phyloP scores from a whole-genome alignment of 805 yeast genomes.

The Lipomyces japonicus region DNA sequence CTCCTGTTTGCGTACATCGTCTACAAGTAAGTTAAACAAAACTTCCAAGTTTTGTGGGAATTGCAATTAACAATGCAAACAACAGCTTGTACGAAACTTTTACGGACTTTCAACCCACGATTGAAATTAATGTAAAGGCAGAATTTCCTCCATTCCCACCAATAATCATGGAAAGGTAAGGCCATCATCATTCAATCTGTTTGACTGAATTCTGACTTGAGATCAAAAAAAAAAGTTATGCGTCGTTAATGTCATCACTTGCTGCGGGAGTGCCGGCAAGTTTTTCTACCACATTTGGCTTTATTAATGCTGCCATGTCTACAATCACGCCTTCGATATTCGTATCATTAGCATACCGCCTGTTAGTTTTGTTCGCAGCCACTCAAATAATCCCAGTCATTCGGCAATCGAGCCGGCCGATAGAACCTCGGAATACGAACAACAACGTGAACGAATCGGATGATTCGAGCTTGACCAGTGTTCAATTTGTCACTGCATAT shows the following conservation, averaged over 20 bases:
- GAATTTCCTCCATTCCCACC: constrained; percentile 38
- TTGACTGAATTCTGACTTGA: not conserved
- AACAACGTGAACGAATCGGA: not conserved
- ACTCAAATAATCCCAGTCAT: constrained; percentile 87
- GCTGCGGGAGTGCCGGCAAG: constrained; percentile 43
- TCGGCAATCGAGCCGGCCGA: constrained; percentile 29
- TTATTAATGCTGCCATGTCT: constrained; percentile 48
- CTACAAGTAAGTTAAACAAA: constrained; percentile 48
- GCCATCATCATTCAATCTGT: not conserved
- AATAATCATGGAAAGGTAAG: constrained; percentile 37
- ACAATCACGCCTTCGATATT: constrained; percentile 78
- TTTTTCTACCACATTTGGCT: constrained; percentile 42
- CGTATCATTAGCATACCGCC: constrained; percentile 76
- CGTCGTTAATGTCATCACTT: constrained; percentile 37
- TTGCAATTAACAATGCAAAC: not conserved
- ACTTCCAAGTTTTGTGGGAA: not conserved
- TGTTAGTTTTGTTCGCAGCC: constrained; percentile 82
- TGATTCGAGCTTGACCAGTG: not conserved
- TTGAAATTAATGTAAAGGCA: constrained; percentile 14
- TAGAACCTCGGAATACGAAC: not conserved
- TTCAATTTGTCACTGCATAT: constrained; percentile 65
- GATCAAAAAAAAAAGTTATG: constrained; percentile 32
- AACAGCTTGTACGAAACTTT: constrained; percentile 72
- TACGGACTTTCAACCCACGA: constrained; percentile 63
- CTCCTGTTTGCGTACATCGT: constrained; percentile 85